Evolutionary conservation across 805 yeast genomes (phyloP).

Genomic region (Metschnikowia colocasiae): DNA sequence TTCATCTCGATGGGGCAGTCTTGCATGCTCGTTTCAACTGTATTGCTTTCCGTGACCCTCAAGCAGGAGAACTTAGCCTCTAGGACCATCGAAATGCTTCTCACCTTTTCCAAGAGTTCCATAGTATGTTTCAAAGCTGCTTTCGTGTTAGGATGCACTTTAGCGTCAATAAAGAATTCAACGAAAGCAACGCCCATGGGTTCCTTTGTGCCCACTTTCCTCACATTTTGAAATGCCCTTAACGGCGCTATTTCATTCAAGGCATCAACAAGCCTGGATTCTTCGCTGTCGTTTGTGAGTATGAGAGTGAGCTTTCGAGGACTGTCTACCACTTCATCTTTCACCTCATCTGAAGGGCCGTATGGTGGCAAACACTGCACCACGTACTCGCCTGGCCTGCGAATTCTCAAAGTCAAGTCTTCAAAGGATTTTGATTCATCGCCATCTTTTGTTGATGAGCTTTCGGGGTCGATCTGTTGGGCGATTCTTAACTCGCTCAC

Average conservation of each 20-base stretch:
- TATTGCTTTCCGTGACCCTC: slow-evolving; percentile 16
- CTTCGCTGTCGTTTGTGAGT: slow-evolving; percentile 44
- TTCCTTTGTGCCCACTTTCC: slow-evolving; percentile 47
- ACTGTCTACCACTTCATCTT: slow-evolving; percentile 37
- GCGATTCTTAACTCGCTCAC: slow-evolving; percentile 27
- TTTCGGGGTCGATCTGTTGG: slow-evolving; percentile 8
- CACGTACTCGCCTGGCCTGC: slow-evolving; percentile 36
- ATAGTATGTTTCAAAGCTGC: slow-evolving; percentile 15
- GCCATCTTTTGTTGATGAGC: not conserved
- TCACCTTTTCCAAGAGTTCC: slow-evolving; percentile 12
- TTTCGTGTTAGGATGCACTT: slow-evolving; percentile 12
- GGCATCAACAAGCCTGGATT: slow-evolving; percentile 41
- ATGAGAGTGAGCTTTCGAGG: slow-evolving; percentile 45
- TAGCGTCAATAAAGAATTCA: slow-evolving; percentile 31
- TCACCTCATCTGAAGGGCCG: slow-evolving; percentile 20
- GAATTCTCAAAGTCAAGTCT: slow-evolving; percentile 12
- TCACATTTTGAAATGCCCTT: slow-evolving; percentile 38
- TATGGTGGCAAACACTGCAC: slow-evolving; percentile 25
- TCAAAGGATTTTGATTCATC: not conserved
- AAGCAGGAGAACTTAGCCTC: slow-evolving; percentile 35
- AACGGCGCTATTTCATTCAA: slow-evolving; percentile 42
- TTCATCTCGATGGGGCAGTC: slow-evolving; percentile 35
- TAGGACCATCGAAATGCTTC: slow-evolving; percentile 16
- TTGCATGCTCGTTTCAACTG: slow-evolving; percentile 31
- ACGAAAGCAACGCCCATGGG: slow-evolving; percentile 59